Conservation (phyloP, 148 eudicot genomes). For the Drosera capensis region DNA sequence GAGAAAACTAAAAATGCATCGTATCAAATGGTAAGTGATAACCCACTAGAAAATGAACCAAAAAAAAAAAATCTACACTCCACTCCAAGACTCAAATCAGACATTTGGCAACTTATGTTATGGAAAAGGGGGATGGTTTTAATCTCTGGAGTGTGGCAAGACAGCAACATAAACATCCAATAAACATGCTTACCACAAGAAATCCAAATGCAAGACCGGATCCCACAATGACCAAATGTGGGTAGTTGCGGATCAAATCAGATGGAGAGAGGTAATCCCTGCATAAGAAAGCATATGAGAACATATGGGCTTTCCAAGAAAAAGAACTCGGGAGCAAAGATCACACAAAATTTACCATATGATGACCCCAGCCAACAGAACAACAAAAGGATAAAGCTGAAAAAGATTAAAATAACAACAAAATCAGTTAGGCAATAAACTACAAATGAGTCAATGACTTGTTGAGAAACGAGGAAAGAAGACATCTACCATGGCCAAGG, state of each 20-base stretch:
- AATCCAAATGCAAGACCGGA: conserved; percentile 93
- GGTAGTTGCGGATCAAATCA: conserved; percentile 54
- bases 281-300: conserved; percentile 10
- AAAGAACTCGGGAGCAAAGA: conserved; percentile 3
- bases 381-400: conserved; percentile 79
- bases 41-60: too few relatives aligned
- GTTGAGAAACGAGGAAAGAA: background rate
- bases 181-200: conserved; percentile 61
- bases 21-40: too few relatives aligned
- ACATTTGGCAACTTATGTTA: background rate
- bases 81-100: background rate
- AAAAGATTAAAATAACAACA: conserved; percentile 1
- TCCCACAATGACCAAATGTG: conserved; percentile 66
- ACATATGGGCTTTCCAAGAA: background rate
- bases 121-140: too few relatives aligned
- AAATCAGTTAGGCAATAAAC: background rate
- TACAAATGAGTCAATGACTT: background rate
- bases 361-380: conserved; percentile 67
- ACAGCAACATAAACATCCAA: background rate
- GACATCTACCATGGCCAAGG: conserved; percentile 98
- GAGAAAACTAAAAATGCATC: background rate
- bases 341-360: conserved; percentile 33
- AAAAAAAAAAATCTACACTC: too few relatives aligned
- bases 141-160: background rate
- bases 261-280: conserved; percentile 82